Evolutionary conservation across 75 land plant species (phyloP).

Genomic region (Pinus taeda): DNA sequence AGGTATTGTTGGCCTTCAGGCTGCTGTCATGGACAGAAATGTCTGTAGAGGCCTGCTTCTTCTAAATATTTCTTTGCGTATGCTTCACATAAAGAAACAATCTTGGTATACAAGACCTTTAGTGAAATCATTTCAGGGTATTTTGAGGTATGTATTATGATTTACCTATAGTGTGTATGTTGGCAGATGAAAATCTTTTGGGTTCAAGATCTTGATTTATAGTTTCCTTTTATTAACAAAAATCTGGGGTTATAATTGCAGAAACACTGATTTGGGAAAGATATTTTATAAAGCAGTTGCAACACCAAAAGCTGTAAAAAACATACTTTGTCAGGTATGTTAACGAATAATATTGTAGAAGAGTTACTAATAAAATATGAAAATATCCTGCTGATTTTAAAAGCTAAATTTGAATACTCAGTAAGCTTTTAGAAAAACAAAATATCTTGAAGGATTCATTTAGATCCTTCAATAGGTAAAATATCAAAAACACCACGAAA

Average conservation of each 20-base stretch:
- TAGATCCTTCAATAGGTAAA: background rate
- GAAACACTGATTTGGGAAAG: constrained; percentile 78
- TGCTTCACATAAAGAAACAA: constrained; percentile 97
- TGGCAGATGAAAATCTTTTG: background rate
- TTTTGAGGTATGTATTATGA: constrained; percentile 59
- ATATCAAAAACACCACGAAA: background rate
- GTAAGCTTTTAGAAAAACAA: background rate
- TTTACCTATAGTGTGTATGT: background rate
- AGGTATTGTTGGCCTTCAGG: constrained; percentile 98
- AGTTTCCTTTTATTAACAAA: background rate
- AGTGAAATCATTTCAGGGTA: constrained; percentile 73
- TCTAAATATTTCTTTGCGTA: constrained; percentile 81
- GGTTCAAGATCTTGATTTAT: background rate
- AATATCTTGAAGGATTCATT: background rate
- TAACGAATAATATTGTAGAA: background rate
- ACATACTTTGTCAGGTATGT: constrained; percentile 84
- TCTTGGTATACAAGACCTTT: constrained; percentile 84
- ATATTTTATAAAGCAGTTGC: constrained; percentile 76
- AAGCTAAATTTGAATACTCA: background rate
- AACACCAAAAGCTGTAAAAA: constrained; percentile 75
- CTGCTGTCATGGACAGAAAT: constrained; percentile 68
- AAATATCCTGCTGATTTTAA: background rate
- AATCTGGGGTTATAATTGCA: constrained; percentile 18
- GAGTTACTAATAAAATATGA: background rate
- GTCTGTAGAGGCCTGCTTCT: constrained; percentile 76